Evolutionary conservation across 2,329 filamentous ascomycete species (phyloP), one percentile per base, ranked within the genome.

Genomic region (Xylaria sp.): DNA sequence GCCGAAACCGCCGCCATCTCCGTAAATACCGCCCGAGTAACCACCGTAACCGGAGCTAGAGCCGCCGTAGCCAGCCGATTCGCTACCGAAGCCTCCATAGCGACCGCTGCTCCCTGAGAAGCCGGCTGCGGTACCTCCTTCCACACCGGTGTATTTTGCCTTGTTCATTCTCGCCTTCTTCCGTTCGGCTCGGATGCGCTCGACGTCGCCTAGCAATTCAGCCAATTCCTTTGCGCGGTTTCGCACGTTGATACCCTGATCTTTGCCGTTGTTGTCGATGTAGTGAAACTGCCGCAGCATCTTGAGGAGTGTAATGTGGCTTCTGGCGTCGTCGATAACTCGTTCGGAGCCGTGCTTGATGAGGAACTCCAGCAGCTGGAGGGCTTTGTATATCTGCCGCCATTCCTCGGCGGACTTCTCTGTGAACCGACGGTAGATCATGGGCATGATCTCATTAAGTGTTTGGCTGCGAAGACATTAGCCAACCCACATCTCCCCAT

Each of bases 351-450:
- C 94, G 75, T 99, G 94, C 80, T 99, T 99, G 77, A 99, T 89
- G 37, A 99, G 84, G 72, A 96, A 96, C 75, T 99, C 93, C 72
- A 99, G 88, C 58, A 99, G 83, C 81, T 97, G 94, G 23, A 99
- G 86, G 8, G 91, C 89, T 81, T 99, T 99, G 83, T 99, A 99
- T 72, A 99, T 99, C 76, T 99, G 94, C 67, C 94, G 86, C 94
- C 94, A 99, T 78, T 99, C 94, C 74, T 99, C 94, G 58, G 94
- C 93, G 6, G 92, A 84, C 80, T 99, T 99, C 75, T 99, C 94
- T 62, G 94, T 99, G 76, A 99, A 99, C 66, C 94, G 90, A 72
- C 95, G 94, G 80, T 99, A 99, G 72, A 99, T 96, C 91, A 99
- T 94, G 66, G 94, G 94, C 94, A 99, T 99, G 73, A 99, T 97